phyloP scores from a whole-genome alignment of 2,329 filamentous ascomycete species.

The Claviceps africana region DNA sequence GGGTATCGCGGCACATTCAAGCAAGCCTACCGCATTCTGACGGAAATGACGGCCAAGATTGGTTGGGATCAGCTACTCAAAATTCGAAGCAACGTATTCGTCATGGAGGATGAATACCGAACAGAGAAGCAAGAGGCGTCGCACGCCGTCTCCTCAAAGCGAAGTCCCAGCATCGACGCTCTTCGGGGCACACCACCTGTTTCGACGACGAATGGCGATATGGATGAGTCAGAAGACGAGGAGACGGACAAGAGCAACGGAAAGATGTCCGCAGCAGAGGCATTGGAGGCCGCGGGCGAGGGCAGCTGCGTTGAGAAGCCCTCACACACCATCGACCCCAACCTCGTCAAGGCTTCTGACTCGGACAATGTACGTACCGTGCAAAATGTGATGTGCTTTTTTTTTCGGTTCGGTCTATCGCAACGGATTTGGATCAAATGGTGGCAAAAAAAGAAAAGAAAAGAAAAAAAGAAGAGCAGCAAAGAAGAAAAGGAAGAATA shows the following conservation, averaged over 20 bases:
- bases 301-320: constrained; percentile 54
- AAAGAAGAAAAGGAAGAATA: not conserved
- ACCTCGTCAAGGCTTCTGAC: constrained; percentile 56
- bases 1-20: constrained; percentile 91
- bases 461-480: no score
- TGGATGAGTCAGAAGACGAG: constrained; percentile 21
- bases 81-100: constrained; percentile 91
- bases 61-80: constrained; percentile 94
- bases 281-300: constrained; percentile 25
- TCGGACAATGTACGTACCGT: constrained; percentile 47
- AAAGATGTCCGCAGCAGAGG: constrained; percentile 19
- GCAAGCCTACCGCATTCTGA: constrained; percentile 85
- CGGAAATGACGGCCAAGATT: constrained; percentile 90
- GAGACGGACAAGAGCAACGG: constrained; percentile 19
- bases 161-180: constrained; percentile 67
- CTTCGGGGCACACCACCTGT: constrained; percentile 59
- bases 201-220: constrained; percentile 34
- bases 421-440: not conserved
- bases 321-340: constrained; percentile 61
- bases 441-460: not conserved
- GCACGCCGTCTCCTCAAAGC: constrained; percentile 33
- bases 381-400: not conserved
- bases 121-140: constrained; percentile 61
- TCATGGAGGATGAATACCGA: constrained; percentile 98
- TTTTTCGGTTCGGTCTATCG: not conserved